Evolutionary conservation across 805 yeast species (phyloP).

Genomic region (Soucietia sequanensis): DNA sequence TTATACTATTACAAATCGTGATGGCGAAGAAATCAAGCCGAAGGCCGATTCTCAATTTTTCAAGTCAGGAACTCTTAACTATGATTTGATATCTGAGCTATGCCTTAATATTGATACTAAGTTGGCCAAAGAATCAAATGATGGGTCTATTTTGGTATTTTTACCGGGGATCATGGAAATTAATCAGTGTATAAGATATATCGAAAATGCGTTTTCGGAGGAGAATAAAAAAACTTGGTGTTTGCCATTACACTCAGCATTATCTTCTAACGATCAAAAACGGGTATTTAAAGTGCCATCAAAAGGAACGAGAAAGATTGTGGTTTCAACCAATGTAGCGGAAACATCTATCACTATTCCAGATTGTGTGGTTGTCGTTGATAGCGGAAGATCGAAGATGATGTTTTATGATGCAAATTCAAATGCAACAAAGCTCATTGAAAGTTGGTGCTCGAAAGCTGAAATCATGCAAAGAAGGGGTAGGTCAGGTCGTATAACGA

Average conservation of each 20-base stretch:
- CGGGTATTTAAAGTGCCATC: conserved; percentile 64
- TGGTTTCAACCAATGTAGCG: conserved; percentile 90
- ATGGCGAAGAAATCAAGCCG: conserved; percentile 48
- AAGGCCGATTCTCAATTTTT: conserved; percentile 66
- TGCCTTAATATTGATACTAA: conserved; percentile 52
- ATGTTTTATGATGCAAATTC: conserved; percentile 66
- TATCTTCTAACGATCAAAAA: conserved; percentile 79
- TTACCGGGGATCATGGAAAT: conserved; percentile 92
- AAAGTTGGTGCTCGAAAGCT: conserved; percentile 86
- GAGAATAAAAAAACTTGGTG: conserved; percentile 22
- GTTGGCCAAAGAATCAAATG: conserved; percentile 32
- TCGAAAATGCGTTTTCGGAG: conserved; percentile 16
- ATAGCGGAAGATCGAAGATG: conserved; percentile 81
- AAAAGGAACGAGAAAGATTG: conserved; percentile 63
- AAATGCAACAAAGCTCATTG: conserved; percentile 70
- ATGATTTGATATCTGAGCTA: conserved; percentile 62
- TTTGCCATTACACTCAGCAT: conserved; percentile 88
- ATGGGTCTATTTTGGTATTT: conserved; percentile 81
- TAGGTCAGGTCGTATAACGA: conserved; percentile 94
- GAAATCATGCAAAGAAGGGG: conserved; percentile 92
- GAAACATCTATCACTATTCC: conserved; percentile 97
- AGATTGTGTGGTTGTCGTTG: conserved; percentile 90
- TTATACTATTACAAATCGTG: conserved; percentile 48
- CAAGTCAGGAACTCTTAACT: conserved; percentile 66
- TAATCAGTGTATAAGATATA: conserved; percentile 53